phyloP scores from a whole-genome alignment of 176 grass and related monocot species.

The Raddia guianensis region DNA sequence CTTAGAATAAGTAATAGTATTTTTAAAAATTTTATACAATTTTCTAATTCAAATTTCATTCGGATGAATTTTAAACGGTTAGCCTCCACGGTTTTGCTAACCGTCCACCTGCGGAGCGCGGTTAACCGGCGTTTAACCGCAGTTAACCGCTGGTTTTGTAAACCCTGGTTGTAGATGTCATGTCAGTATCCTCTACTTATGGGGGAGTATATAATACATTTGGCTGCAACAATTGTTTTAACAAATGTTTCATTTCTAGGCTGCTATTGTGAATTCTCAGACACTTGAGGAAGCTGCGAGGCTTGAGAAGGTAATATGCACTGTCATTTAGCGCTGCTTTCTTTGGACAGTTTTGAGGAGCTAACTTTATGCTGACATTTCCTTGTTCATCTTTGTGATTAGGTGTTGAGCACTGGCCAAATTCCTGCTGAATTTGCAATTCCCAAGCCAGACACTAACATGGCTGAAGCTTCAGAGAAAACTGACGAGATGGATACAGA shows the following conservation, averaged over 20 bases:
- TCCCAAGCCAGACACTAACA: slow-evolving; percentile 58
- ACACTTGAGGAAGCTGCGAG: slow-evolving; percentile 96
- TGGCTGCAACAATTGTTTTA: neutral
- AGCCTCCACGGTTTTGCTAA: too few species aligned
- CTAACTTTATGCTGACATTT: slow-evolving; percentile 1
- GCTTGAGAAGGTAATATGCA: slow-evolving; percentile 75
- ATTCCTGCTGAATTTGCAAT: slow-evolving; percentile 85
- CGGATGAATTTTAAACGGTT: too few species aligned
- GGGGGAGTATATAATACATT: neutral
- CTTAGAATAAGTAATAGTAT: too few species aligned
- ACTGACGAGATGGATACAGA: slow-evolving; percentile 77
- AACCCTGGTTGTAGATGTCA: neutral
- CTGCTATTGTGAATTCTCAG: slow-evolving; percentile 91
- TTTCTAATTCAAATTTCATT: too few species aligned
- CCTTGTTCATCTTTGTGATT: neutral
- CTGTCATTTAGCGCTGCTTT: neutral
- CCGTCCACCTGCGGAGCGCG: too few species aligned
- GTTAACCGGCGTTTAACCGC: too few species aligned
- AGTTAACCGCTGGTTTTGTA: too few species aligned
- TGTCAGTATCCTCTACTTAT: neutral
- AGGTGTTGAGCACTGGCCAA: slow-evolving; percentile 88
- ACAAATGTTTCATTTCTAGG: slow-evolving; percentile 45
- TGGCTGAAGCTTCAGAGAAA: slow-evolving; percentile 53
- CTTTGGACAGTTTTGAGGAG: neutral
- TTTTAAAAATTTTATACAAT: too few species aligned